Evolutionary conservation across 805 yeast species (phyloP).

Genomic region (Candida bentonensis): DNA sequence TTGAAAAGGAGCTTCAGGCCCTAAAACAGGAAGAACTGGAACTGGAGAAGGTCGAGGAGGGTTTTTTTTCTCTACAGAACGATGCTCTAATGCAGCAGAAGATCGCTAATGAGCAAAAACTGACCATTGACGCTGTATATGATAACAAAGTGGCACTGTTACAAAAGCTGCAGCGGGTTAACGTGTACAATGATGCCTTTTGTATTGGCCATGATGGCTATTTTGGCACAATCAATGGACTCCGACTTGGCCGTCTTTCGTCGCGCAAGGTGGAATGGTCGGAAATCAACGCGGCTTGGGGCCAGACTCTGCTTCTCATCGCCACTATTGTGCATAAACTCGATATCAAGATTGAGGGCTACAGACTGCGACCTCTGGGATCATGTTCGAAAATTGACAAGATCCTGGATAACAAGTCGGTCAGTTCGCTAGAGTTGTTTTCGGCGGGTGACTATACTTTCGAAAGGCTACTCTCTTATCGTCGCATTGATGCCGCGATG

Average conservation of each 20-base stretch:
- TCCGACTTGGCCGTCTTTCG: constrained; percentile 59
- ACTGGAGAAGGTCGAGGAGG: constrained; percentile 31
- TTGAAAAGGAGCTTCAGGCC: constrained; percentile 12
- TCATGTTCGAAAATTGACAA: constrained; percentile 67
- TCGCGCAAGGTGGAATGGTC: constrained; percentile 65
- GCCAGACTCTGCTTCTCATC: constrained; percentile 61
- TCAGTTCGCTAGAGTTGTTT: constrained; percentile 38
- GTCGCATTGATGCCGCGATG: constrained; percentile 69
- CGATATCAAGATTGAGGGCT: constrained; percentile 40
- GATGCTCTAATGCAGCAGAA: constrained; percentile 37
- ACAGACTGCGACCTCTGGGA: constrained; percentile 67
- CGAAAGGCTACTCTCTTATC: constrained; percentile 58
- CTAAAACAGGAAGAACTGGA: constrained; percentile 23
- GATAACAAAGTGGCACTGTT: constrained; percentile 49
- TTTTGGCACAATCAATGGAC: constrained; percentile 78
- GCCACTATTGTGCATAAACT: constrained; percentile 49
- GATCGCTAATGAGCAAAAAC: constrained; percentile 39
- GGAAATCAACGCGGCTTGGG: constrained; percentile 84
- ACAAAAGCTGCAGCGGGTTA: constrained; percentile 57
- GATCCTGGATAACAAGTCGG: constrained; percentile 22
- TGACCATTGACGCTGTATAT: constrained; percentile 48
- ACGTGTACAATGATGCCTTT: constrained; percentile 74
- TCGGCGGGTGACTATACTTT: constrained; percentile 62
- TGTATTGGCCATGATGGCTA: constrained; percentile 71
- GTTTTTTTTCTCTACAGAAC: constrained; percentile 38